Evolutionary conservation across 176 grass and related monocot species (phyloP), one percentile per base, ranked within the genome.

Genomic region (Echinochloa phyllopogon): DNA sequence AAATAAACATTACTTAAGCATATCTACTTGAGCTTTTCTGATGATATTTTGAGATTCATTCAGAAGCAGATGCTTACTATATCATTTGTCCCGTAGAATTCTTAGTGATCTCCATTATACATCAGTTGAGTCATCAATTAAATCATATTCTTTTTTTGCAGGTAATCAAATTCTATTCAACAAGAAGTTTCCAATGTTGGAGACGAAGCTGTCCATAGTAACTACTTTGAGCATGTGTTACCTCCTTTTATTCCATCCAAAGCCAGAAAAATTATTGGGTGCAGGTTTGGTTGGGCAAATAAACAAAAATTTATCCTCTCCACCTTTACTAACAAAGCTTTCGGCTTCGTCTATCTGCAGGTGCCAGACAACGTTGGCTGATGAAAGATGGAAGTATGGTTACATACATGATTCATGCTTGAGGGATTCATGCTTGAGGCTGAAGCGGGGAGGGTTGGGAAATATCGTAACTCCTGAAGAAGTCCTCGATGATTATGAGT

Each of bases 1-100:
- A 29, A 59, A 16, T 79, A 81, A 52, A 53, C 93, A 76, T 99
- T 99, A n/a, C n/a, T 77, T 93, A 99, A 68, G 84, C 96, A 55
- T 84, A 39, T 62, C 27, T 21, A 40, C 14, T 21, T 1, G n/a
- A 49, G 23, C 5, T 62, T 39, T 51, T 44, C 25, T 49, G 25
- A 15, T 56, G 18, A 48, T 11, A 71, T 21, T 38, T 84, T 77
- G 25, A 43, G 44, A 44, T 78, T 33, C 58, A 44, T 72, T 33
- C 58, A 33, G 29, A 55, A 79, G 39, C 23, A 50, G 10, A 88
- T 57, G n/a, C 2, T 27, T 69, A 13, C 8, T n/a, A 18, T 57
- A 23, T 20, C 73, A 65, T 60, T 69, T 69, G 5, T 33, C 25
- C 40, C 0, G 50, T 23, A 33, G 12, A 44, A 36, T 76, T 17